These are phyloP conservation scores for Fermentozyma sake DNA, from an alignment of 1,139 yeast species.

Conservation along the genomic window DNA sequence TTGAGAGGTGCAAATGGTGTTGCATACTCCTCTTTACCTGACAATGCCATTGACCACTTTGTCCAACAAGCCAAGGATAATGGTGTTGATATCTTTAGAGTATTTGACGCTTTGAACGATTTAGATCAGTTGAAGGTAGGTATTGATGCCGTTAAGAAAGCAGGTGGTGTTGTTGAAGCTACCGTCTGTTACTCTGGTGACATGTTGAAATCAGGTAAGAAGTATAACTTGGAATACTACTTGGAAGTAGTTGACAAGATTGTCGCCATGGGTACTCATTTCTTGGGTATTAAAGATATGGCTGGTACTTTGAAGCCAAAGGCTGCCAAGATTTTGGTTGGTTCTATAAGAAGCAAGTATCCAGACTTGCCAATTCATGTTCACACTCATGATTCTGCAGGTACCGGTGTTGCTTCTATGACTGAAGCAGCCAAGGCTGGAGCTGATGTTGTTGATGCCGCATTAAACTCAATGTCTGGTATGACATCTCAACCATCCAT, in stretches of 20 bases:
- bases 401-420: conserved; percentile 98
- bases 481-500: conserved; percentile 98
- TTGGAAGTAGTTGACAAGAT: conserved; percentile 75
- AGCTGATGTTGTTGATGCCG: conserved; percentile 97
- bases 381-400: conserved; percentile 99
- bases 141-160: conserved; percentile 94
- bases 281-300: conserved; percentile 97
- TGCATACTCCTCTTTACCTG: conserved; percentile 95
- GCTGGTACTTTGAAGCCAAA: conserved; percentile 97
- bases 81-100: conserved; percentile 97
- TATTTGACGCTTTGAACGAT: conserved; percentile 95
- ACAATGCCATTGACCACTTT: conserved; percentile 96
- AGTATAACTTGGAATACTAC: conserved; percentile 91
- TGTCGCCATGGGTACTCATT: conserved; percentile 92
- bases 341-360: conserved; percentile 76
- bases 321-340: conserved; percentile 80
- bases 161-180: conserved; percentile 98
- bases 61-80: conserved; percentile 89
- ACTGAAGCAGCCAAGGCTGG: conserved; percentile 92
- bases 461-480: conserved; percentile 96
- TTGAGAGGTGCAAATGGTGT: conserved; percentile 99
- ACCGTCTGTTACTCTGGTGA: conserved; percentile 99
- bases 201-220: conserved; percentile 91
- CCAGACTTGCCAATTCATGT: conserved; percentile 97
- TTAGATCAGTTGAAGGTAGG: conserved; percentile 96